phyloP scores from a whole-genome alignment of 495 filamentous ascomycete species.

The Trichoderma orchidacearum region DNA sequence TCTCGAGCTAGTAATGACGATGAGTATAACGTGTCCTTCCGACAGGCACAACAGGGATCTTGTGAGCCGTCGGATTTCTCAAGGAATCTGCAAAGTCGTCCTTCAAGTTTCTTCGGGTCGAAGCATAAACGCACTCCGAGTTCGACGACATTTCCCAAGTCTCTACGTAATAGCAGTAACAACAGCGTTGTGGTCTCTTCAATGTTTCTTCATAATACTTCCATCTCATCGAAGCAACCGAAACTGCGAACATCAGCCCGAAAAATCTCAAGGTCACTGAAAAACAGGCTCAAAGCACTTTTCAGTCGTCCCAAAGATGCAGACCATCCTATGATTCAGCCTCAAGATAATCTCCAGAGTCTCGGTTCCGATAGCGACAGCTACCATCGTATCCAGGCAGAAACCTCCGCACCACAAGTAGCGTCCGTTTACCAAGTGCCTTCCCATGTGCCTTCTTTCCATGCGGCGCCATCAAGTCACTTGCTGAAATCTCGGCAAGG shows the following conservation, averaged over 20 bases:
- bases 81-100: conserved; percentile 17
- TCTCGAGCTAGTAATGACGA: conserved; percentile 9
- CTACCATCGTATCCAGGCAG: background rate
- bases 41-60: conserved; percentile 33
- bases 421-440: conserved; percentile 23
- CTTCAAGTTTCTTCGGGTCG: conserved; percentile 33
- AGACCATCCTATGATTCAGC: conserved; percentile 14
- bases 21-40: conserved; percentile 29
- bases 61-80: conserved; percentile 17
- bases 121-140: conserved; percentile 6
- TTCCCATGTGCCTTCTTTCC: conserved; percentile 25
- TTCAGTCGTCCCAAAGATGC: conserved; percentile 35
- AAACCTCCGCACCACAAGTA: background rate
- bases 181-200: conserved; percentile 14
- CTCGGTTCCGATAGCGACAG: background rate
- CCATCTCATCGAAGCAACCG: conserved; percentile 11
- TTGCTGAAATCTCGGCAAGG: conserved; percentile 29
- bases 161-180: conserved; percentile 36
- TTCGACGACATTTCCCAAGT: conserved; percentile 18
- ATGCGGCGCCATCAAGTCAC: conserved; percentile 20
- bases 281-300: conserved; percentile 44
- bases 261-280: conserved; percentile 46
- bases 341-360: conserved; percentile 30
- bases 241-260: conserved; percentile 39
- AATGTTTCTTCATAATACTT: conserved; percentile 9